A percentile compares a stretch with the other conserved stretches of the same genome.
Evolutionary conservation across 371 early-diverging fungal genomes (phyloP).

Genomic region (Mucor circinelloides): DNA sequence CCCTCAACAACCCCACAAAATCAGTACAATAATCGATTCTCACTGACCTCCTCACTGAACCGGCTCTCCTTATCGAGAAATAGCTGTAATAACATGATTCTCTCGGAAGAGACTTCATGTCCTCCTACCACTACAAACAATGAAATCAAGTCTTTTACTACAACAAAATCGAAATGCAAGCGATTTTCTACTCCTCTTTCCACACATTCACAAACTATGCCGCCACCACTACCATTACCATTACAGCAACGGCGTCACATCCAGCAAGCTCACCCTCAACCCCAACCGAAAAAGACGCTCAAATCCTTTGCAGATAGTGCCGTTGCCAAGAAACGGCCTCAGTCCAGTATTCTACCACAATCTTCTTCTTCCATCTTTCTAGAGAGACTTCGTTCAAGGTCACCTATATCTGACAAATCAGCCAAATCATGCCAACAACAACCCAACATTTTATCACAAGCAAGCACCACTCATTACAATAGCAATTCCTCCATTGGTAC

Average conservation of each 20-base stretch:
- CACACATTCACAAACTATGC: neutral
- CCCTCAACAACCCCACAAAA: neutral
- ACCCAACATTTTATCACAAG: neutral
- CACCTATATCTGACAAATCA: neutral
- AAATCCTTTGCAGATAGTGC: neutral
- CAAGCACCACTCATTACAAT: neutral
- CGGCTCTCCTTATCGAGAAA: slow-evolving; percentile 18
- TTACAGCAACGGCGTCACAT: too few species aligned
- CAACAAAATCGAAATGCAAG: neutral
- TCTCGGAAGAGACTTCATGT: neutral
- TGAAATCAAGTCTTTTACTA: neutral
- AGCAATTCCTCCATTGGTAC: neutral
- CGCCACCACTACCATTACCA: neutral
- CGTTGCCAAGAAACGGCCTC: neutral
- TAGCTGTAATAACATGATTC: neutral
- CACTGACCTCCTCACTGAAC: slow-evolving; percentile 14
- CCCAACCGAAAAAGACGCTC: neutral
- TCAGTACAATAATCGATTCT: slow-evolving; percentile 5
- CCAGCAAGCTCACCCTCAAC: too few species aligned
- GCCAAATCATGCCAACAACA: neutral
- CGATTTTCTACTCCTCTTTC: neutral
- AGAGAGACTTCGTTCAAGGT: slow-evolving; percentile 7
- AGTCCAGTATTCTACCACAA: slow-evolving; percentile 14
- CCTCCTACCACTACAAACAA: neutral
- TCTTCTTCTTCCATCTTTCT: slow-evolving; percentile 19